phyloP scores from a whole-genome alignment of 768 basidiomycete genomes.

The Lactarius evosmus region DNA sequence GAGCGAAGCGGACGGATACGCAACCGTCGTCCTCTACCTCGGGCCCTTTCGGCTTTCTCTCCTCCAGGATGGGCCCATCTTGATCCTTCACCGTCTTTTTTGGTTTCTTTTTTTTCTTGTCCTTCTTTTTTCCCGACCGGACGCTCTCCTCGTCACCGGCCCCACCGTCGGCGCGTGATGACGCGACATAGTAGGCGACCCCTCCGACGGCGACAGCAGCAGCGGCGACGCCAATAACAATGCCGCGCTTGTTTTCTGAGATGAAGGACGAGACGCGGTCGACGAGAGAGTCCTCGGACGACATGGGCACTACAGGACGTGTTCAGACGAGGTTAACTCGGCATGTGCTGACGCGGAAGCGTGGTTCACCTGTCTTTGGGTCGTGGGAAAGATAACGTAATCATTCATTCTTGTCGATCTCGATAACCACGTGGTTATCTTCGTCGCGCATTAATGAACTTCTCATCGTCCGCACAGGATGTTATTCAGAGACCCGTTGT shows the following conservation, averaged over 20 bases:
- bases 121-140: slow-evolving; percentile 44
- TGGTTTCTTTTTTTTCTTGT: slow-evolving; percentile 49
- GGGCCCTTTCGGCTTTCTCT: slow-evolving; percentile 47
- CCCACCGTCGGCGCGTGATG: slow-evolving; percentile 42
- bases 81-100: slow-evolving; percentile 49
- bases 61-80: slow-evolving; percentile 81
- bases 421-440: slow-evolving; percentile 21
- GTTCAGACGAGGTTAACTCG: not conserved
- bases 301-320: slow-evolving; percentile 29
- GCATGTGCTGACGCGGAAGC: not conserved
- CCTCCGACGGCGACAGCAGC: slow-evolving; percentile 69
- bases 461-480: slow-evolving; percentile 60
- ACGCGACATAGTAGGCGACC: slow-evolving; percentile 70
- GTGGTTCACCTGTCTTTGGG: not conserved
- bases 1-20: slow-evolving; percentile 2
- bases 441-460: slow-evolving; percentile 32
- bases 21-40: slow-evolving; percentile 33
- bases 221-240: slow-evolving; percentile 69
- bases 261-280: slow-evolving; percentile 69
- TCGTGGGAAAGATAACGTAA: slow-evolving; percentile 18
- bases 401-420: not conserved
- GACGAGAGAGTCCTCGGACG: slow-evolving; percentile 40
- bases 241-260: slow-evolving; percentile 72
- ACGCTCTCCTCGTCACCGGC: slow-evolving; percentile 24
- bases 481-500: slow-evolving; percentile 57